Percentiles rank a stretch among this genome's conserved stretches.
Evolutionary conservation across 345 rosid genomes (phyloP).

Genomic region (Eucalyptus erythrocorys): DNA sequence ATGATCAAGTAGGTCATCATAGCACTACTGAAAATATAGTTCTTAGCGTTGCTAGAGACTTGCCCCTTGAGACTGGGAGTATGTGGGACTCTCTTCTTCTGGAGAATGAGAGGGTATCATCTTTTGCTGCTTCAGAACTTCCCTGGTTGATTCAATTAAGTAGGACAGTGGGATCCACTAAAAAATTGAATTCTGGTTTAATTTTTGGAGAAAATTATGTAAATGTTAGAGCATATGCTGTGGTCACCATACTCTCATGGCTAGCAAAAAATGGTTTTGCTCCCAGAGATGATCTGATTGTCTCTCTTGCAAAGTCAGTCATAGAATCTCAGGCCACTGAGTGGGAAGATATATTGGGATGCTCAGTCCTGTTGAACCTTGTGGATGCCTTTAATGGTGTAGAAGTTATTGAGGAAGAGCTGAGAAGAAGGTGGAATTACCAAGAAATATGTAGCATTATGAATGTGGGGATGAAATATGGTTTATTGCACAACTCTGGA

Average conservation of each 20-base stretch:
- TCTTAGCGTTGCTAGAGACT: slow-evolving; percentile 47
- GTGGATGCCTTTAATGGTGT: slow-evolving; percentile 85
- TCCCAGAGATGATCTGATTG: slow-evolving; percentile 73
- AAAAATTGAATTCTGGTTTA: slow-evolving; percentile 28
- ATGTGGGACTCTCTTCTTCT: slow-evolving; percentile 47
- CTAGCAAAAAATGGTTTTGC: slow-evolving; percentile 78
- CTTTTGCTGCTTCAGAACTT: slow-evolving; percentile 66
- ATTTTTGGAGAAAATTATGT: slow-evolving; percentile 55
- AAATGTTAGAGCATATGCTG: slow-evolving; percentile 52
- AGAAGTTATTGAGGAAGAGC: slow-evolving; percentile 86
- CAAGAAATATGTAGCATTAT: slow-evolving; percentile 81
- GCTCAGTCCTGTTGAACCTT: slow-evolving; percentile 78
- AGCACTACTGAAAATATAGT: slow-evolving; percentile 33
- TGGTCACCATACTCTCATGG: slow-evolving; percentile 68
- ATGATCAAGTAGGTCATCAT: slow-evolving; percentile 31
- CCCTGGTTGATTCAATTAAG: slow-evolving; percentile 88
- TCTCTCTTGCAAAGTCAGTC: slow-evolving; percentile 68
- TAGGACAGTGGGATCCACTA: slow-evolving; percentile 26
- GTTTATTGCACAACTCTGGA: slow-evolving; percentile 70
- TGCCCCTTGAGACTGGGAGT: slow-evolving; percentile 34
- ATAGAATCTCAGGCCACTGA: slow-evolving; percentile 78
- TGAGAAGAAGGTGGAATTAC: slow-evolving; percentile 60
- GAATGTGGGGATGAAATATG: slow-evolving; percentile 85
- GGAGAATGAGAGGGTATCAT: slow-evolving; percentile 65
- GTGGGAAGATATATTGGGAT: slow-evolving; percentile 84